Percentiles rank a stretch among this genome's conserved stretches.
Evolutionary conservation across 75 land plant genomes (phyloP).

Genomic region (Chamaecyparis obtusa): DNA sequence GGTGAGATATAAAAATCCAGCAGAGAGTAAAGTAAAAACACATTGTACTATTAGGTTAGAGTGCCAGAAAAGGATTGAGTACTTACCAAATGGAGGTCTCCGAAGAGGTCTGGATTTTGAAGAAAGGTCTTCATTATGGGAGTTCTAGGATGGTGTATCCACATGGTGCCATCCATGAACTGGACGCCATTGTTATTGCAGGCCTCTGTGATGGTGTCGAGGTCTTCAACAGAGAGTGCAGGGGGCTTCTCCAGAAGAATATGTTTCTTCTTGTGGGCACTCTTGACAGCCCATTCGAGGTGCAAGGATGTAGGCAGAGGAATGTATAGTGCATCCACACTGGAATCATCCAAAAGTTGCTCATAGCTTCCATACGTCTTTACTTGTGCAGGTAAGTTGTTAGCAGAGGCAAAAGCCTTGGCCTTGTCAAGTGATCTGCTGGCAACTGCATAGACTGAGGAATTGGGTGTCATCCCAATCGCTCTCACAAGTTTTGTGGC

Average conservation of each 20-base stretch:
- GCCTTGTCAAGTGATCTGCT: slow-evolving; percentile 55
- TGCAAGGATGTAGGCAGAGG: slow-evolving; percentile 79
- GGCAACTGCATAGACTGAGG: slow-evolving; percentile 35
- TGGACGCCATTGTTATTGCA: slow-evolving; percentile 56
- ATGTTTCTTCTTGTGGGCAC: slow-evolving; percentile 69
- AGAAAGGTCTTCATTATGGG: slow-evolving; percentile 49
- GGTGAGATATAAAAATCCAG: background rate
- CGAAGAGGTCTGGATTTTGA: slow-evolving; percentile 29
- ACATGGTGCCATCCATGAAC: slow-evolving; percentile 91
- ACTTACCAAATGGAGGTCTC: slow-evolving; percentile 48
- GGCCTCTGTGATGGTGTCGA: slow-evolving; percentile 53
- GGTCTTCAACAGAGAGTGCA: slow-evolving; percentile 46
- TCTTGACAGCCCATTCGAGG: slow-evolving; percentile 57
- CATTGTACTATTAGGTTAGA: background rate
- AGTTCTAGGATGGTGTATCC: slow-evolving; percentile 84
- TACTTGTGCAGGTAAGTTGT: slow-evolving; percentile 15
- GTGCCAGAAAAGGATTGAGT: background rate
- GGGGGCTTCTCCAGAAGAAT: slow-evolving; percentile 85
- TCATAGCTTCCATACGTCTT: slow-evolving; percentile 34
- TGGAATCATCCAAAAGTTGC: slow-evolving; percentile 39
- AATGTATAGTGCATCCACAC: slow-evolving; percentile 77
- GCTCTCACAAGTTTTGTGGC: slow-evolving; percentile 59
- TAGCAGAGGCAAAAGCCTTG: slow-evolving; percentile 23
- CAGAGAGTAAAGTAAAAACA: background rate
- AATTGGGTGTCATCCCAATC: slow-evolving; percentile 39